Evolutionary conservation across 2,329 filamentous ascomycete genomes (phyloP).

Genomic region (Fusarium brachygibbosum): DNA sequence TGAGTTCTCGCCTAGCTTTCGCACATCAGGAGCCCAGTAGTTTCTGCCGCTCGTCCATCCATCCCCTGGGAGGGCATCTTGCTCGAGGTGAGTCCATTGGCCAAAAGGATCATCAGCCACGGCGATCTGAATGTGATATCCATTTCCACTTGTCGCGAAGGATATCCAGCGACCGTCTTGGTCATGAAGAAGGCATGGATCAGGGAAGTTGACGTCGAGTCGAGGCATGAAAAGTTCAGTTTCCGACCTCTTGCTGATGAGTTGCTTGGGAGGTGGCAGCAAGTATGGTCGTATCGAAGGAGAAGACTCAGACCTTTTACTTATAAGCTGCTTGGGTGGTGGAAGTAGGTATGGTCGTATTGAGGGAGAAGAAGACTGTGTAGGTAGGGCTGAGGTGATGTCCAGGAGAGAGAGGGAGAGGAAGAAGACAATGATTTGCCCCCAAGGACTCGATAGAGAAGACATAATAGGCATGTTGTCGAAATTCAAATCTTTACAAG

Average conservation of each 20-base stretch:
- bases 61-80: constrained; percentile 68
- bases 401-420: constrained; percentile 21
- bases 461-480: constrained; percentile 29
- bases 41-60: constrained; percentile 67
- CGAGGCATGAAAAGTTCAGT: constrained; percentile 25
- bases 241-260: constrained; percentile 31
- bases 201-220: constrained; percentile 62
- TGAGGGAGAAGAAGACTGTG: neutral
- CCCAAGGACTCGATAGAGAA: constrained; percentile 19
- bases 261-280: constrained; percentile 19
- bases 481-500: neutral
- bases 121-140: constrained; percentile 67
- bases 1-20: constrained; percentile 61
- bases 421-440: constrained; percentile 10
- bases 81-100: constrained; percentile 62
- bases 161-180: constrained; percentile 67
- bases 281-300: constrained; percentile 14
- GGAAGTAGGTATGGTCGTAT: constrained; percentile 14
- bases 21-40: constrained; percentile 74
- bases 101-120: constrained; percentile 61
- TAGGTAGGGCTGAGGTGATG: constrained; percentile 16
- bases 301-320: neutral
- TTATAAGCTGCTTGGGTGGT: constrained; percentile 5
- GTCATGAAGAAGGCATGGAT: constrained; percentile 65
- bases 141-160: constrained; percentile 67